Conservation (phyloP, 1,139 yeast genomes). For the Saccharomyces pastorianus region DNA sequence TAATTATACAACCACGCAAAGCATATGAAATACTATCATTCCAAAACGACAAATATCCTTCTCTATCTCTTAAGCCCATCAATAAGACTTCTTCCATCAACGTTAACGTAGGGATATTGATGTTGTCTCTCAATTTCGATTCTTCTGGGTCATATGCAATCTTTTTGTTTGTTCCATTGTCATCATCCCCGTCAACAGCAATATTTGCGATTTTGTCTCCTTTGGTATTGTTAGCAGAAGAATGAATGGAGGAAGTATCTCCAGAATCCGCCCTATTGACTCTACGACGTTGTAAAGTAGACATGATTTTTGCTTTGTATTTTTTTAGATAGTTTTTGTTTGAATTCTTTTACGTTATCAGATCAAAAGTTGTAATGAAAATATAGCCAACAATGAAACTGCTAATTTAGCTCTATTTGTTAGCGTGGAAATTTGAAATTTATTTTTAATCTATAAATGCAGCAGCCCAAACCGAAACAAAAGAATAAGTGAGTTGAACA, state of each 20-base stretch:
- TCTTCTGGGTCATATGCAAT: slow-evolving; percentile 78
- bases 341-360: background rate
- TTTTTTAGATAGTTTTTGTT: background rate
- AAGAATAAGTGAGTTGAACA: background rate
- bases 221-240: background rate
- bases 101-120: slow-evolving; percentile 62
- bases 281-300: slow-evolving; percentile 44
- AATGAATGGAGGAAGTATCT: slow-evolving; percentile 3
- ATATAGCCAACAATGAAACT: background rate
- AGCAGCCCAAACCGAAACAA: background rate
- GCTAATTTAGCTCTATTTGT: background rate
- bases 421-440: background rate
- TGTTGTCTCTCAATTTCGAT: slow-evolving; percentile 33
- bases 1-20: slow-evolving; percentile 83
- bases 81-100: slow-evolving; percentile 92
- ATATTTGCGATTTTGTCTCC: slow-evolving; percentile 10
- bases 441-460: background rate
- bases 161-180: slow-evolving; percentile 31
- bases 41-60: slow-evolving; percentile 95
- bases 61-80: slow-evolving; percentile 89
- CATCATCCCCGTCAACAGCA: slow-evolving; percentile 17
- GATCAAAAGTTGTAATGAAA: background rate
- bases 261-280: slow-evolving; percentile 30
- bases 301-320: slow-evolving; percentile 21
- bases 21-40: slow-evolving; percentile 96